Evolutionary conservation across 371 early-diverging fungal species (phyloP), one percentile per base, ranked within the genome.

Genomic region (Mucor irregularis): DNA sequence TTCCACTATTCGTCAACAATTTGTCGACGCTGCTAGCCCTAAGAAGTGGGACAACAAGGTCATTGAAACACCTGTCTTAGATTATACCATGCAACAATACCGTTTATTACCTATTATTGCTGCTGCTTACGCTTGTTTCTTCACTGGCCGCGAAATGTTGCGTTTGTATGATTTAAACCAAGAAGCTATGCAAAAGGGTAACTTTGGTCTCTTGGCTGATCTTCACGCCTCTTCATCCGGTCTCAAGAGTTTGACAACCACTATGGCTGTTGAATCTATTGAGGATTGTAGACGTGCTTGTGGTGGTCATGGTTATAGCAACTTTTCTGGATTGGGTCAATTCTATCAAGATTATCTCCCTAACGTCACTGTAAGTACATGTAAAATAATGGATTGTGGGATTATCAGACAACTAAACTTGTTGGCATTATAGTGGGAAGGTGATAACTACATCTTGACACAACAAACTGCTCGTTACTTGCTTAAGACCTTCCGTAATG

Each of bases 241-340:
- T 5, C 81, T 95, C 49, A 95, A 95, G 77, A 80, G 86, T 29
- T 83, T 89, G 71, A 82, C 83, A 14, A 91, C 92, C 0, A 89
- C 87, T 21, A 73, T 87, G 58, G 86, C 83, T 19, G 61, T 85
- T 4, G 82, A 86, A 25, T 88, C 87, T 16, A 82, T 94, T 54
- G 95, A 94, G 59, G 86, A 86, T 8, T 87, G 56, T 74, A 90
- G 54, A 75, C 87, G 51, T 69, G 85, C 61, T 66, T 90, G 68
- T 52, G 95, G 95, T 50, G 95, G 95, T 16, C 93, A 93, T 49
- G 93, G 93, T 4, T 94, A 83, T 63, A 81, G 85, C 53, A 69
- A 78, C 65, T 88, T 87, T 68, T 85, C 86, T 43, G 91, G 92
- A 3, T 75, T 93, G 50, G 83, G 85, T 51, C 81, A 85, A 57